Percentiles rank a stretch among this genome's conserved stretches.
phyloP scores from a whole-genome alignment of 2,329 filamentous ascomycete genomes.

The Drechslerella coelobrocha region DNA sequence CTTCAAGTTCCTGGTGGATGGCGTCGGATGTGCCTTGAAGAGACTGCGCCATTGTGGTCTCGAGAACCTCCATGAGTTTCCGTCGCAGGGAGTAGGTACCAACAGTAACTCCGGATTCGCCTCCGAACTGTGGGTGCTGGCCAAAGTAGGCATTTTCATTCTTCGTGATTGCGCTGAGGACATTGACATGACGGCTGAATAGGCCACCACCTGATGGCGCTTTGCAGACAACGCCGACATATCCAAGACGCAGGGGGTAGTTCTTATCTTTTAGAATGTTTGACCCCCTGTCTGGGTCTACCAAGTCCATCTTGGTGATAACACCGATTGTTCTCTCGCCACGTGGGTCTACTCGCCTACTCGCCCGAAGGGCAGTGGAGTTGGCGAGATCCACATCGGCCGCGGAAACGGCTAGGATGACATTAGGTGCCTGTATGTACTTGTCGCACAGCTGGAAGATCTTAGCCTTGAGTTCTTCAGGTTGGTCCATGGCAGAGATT shows the following conservation, averaged over 20 bases:
- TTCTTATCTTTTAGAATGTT: constrained; percentile 85
- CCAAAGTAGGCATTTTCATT: constrained; percentile 90
- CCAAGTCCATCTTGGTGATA: constrained; percentile 98
- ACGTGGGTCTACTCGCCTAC: constrained; percentile 86
- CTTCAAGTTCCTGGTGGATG: constrained; percentile 92
- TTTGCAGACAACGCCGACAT: constrained; percentile 91
- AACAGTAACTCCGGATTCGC: constrained; percentile 72
- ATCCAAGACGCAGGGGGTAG: constrained; percentile 92
- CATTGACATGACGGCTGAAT: constrained; percentile 71
- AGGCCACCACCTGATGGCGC: constrained; percentile 79
- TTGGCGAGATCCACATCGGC: constrained; percentile 97
- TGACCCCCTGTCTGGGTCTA: constrained; percentile 79
- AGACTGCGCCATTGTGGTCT: constrained; percentile 95
- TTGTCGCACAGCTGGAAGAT: constrained; percentile 97
- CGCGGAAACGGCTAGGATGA: constrained; percentile 95
- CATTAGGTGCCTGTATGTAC: constrained; percentile 94
- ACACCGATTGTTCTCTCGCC: constrained; percentile 97
- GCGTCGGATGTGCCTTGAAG: constrained; percentile 88
- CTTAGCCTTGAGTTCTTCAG: constrained; percentile 88
- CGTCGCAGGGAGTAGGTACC: constrained; percentile 87
- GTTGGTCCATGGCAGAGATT: constrained; percentile 88
- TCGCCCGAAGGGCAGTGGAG: constrained; percentile 88
- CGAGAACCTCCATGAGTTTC: constrained; percentile 95
- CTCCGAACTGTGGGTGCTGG: constrained; percentile 74
- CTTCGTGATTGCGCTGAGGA: constrained; percentile 79